Evolutionary conservation across 2,329 filamentous ascomycete species (phyloP).

Genomic region (Diaporthe vexans): DNA sequence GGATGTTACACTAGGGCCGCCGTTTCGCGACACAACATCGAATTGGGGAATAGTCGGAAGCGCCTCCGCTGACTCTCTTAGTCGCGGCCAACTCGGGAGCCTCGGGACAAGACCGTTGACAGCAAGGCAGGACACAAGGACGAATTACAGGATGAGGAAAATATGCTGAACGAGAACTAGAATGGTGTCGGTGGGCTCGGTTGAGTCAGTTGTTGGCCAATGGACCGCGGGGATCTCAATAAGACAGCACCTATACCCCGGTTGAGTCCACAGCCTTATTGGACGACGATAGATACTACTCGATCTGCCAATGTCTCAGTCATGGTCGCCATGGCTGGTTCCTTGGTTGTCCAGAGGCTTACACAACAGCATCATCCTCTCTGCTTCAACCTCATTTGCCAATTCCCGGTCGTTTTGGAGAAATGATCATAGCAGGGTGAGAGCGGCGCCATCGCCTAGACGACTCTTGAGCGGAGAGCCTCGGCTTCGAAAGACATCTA

Average conservation of each 20-base stretch:
- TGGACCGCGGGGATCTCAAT: background rate
- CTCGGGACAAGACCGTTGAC: conserved; percentile 26
- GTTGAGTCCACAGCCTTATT: conserved; percentile 7
- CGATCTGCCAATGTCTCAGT: conserved; percentile 8
- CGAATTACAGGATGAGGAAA: conserved; percentile 8
- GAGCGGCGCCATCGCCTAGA: background rate
- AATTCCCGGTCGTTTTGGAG: background rate
- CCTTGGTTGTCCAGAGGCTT: background rate
- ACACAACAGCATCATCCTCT: background rate
- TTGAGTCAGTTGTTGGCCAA: background rate
- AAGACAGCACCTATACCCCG: background rate
- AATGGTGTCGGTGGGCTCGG: background rate
- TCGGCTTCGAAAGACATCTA: background rate
- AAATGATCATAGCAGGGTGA: background rate
- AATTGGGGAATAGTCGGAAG: conserved; percentile 32
- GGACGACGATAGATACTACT: background rate
- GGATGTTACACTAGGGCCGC: conserved; percentile 14
- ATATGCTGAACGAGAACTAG: conserved; percentile 9
- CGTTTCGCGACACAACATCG: conserved; percentile 29
- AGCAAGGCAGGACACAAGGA: conserved; percentile 2
- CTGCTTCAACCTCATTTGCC: background rate
- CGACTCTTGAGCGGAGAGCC: background rate
- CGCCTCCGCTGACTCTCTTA: conserved; percentile 12
- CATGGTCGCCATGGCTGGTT: background rate
- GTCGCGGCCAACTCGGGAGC: background rate